A percentile compares a stretch with the other conserved stretches of the same genome.
phyloP scores from a whole-genome alignment of 768 basidiomycete species.

The Hydnum rufescens region DNA sequence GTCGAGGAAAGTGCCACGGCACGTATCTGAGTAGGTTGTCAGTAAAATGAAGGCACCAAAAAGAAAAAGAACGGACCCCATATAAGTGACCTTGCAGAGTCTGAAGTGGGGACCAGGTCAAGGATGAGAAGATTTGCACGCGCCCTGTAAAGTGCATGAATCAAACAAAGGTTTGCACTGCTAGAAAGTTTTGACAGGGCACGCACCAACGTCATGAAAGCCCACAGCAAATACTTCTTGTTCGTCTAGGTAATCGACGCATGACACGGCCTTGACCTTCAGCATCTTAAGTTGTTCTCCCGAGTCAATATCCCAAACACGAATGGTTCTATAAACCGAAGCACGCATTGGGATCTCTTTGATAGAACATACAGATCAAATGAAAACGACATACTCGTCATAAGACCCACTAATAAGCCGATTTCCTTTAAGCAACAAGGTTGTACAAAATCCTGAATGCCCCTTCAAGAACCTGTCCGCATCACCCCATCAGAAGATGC shows the following conservation, averaged over 20 bases:
- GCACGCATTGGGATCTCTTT: slow-evolving; percentile 4
- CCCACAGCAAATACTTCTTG: slow-evolving; percentile 86
- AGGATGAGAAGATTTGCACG: slow-evolving; percentile 71
- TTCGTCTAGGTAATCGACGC: slow-evolving; percentile 49
- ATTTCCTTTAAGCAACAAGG: slow-evolving; percentile 49
- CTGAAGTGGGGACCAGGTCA: slow-evolving; percentile 30
- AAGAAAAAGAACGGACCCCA: slow-evolving; percentile 1
- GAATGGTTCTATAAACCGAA: slow-evolving; percentile 30
- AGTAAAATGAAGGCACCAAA: background rate
- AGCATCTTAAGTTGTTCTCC: slow-evolving; percentile 54
- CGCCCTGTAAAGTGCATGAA: slow-evolving; percentile 27
- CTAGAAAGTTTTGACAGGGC: background rate
- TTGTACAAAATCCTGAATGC: slow-evolving; percentile 78
- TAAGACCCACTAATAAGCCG: slow-evolving; percentile 77
- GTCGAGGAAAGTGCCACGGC: slow-evolving; percentile 72
- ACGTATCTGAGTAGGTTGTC: slow-evolving; percentile 36
- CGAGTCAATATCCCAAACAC: slow-evolving; percentile 72
- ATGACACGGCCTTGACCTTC: slow-evolving; percentile 61
- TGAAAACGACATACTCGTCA: slow-evolving; percentile 51
- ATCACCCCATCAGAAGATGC: background rate
- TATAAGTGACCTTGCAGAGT: slow-evolving; percentile 14
- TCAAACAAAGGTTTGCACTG: background rate
- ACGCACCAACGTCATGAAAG: slow-evolving; percentile 64
- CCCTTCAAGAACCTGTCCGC: slow-evolving; percentile 52
- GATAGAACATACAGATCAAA: too few species aligned